Conservation (phyloP, 768 basidiomycete species). For the Lyophyllum semitale region DNA sequence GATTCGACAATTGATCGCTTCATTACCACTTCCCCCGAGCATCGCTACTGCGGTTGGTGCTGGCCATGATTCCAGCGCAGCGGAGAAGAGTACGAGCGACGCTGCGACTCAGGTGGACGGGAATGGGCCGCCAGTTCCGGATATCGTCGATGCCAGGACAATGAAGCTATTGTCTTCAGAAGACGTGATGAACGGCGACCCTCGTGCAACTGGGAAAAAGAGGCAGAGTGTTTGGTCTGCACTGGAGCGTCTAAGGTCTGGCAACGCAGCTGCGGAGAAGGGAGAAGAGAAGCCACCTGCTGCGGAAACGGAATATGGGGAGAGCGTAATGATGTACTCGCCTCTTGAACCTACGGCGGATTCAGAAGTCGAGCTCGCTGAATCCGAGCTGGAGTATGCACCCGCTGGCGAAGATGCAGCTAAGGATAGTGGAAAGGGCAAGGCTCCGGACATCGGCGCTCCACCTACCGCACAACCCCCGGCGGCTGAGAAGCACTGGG, state of each 20-base stretch:
- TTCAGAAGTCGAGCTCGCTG: slow-evolving; percentile 70
- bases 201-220: slow-evolving; percentile 11
- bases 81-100: neutral
- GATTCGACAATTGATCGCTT: slow-evolving; percentile 37
- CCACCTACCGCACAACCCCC: slow-evolving; percentile 17
- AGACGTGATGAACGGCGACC: slow-evolving; percentile 62
- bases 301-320: slow-evolving; percentile 43
- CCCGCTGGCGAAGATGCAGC: slow-evolving; percentile 5
- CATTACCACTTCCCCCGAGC: slow-evolving; percentile 33
- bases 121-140: slow-evolving; percentile 38
- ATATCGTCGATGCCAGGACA: slow-evolving; percentile 48
- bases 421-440: slow-evolving; percentile 11
- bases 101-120: slow-evolving; percentile 18
- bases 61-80: slow-evolving; percentile 12
- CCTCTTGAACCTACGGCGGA: slow-evolving; percentile 65
- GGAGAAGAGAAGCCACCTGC: slow-evolving; percentile 14
- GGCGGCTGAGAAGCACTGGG: slow-evolving; percentile 49
- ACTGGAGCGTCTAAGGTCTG: slow-evolving; percentile 48
- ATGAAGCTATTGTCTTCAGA: slow-evolving; percentile 57
- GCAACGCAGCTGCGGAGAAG: slow-evolving; percentile 9
- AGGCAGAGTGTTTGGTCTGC: slow-evolving; percentile 60
- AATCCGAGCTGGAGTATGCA: slow-evolving; percentile 52
- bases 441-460: slow-evolving; percentile 5
- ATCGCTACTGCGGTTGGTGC: slow-evolving; percentile 16
- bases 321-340: slow-evolving; percentile 74